These are phyloP conservation scores for Zymoseptoria crescenta DNA, from an alignment of 2,329 filamentous ascomycete species.

Conservation along the genomic window DNA sequence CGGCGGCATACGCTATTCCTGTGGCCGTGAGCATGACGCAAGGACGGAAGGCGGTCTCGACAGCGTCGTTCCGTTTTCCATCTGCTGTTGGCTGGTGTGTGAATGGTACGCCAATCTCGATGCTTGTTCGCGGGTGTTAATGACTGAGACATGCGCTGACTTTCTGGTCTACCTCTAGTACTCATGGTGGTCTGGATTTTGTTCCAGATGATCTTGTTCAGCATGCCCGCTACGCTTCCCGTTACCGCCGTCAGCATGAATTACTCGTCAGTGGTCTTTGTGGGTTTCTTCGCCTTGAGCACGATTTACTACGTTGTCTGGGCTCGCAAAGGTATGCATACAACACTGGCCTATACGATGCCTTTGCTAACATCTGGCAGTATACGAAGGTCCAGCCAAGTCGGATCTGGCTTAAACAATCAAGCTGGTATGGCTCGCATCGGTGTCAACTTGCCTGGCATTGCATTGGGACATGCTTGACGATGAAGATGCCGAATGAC, in stretches of 20 bases:
- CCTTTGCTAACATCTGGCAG: constrained; percentile 1
- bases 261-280: constrained; percentile 50
- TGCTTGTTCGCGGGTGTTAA: not conserved
- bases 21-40: constrained; percentile 36
- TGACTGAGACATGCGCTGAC: not conserved
- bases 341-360: not conserved
- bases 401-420: not conserved
- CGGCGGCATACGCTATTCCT: constrained; percentile 49
- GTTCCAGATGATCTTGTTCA: constrained; percentile 39
- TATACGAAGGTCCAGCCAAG: constrained; percentile 2
- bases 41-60: constrained; percentile 22
- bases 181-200: constrained; percentile 23
- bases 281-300: constrained; percentile 39
- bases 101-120: constrained; percentile 9
- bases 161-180: not conserved
- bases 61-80: constrained; percentile 8
- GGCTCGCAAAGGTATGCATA: constrained; percentile 5
- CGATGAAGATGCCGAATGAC: not conserved
- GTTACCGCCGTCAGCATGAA: constrained; percentile 49
- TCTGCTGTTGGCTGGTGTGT: constrained; percentile 29
- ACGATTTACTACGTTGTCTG: constrained; percentile 6
- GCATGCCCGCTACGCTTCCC: constrained; percentile 46
- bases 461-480: not conserved
- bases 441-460: not conserved
- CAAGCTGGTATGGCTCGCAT: not conserved